phyloP scores from a whole-genome alignment of 129 eudicot genomes.

The Kitagawia praeruptora region DNA sequence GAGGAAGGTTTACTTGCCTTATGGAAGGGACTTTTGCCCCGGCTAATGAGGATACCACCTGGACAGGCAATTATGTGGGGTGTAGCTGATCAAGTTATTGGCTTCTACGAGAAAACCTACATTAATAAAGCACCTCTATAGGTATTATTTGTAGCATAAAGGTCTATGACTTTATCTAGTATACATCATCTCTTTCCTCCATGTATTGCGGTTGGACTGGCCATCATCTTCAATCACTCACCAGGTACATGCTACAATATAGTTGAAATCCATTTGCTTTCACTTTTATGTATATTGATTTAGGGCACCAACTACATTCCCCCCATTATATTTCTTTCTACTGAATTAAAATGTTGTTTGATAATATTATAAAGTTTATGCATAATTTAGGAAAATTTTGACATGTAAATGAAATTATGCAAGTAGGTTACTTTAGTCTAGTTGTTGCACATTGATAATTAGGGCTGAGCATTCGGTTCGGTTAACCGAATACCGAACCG shows the following conservation, averaged over 20 bases:
- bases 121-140: slow-evolving; percentile 27
- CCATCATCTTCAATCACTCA: background rate
- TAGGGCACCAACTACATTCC: background rate
- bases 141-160: slow-evolving; percentile 2
- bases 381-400: background rate
- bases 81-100: slow-evolving; percentile 85
- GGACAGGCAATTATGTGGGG: slow-evolving; percentile 99
- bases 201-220: background rate
- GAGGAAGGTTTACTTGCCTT: slow-evolving; percentile 77
- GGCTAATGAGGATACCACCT: slow-evolving; percentile 93
- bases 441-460: background rate
- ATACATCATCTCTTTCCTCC: slow-evolving; percentile 2
- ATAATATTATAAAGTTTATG: background rate
- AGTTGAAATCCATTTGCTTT: background rate
- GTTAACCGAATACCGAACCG: no score
- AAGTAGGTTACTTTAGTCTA: background rate
- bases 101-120: slow-evolving; percentile 68
- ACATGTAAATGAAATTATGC: background rate
- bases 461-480: no score
- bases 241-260: background rate
- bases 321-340: background rate
- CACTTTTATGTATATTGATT: background rate
- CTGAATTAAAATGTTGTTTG: background rate
- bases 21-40: slow-evolving; percentile 88
- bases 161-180: background rate